A percentile compares a stretch with the other conserved stretches of the same genome.
phyloP scores from a whole-genome alignment of 2,329 filamentous ascomycete genomes.

The Botrytis fragariae region DNA sequence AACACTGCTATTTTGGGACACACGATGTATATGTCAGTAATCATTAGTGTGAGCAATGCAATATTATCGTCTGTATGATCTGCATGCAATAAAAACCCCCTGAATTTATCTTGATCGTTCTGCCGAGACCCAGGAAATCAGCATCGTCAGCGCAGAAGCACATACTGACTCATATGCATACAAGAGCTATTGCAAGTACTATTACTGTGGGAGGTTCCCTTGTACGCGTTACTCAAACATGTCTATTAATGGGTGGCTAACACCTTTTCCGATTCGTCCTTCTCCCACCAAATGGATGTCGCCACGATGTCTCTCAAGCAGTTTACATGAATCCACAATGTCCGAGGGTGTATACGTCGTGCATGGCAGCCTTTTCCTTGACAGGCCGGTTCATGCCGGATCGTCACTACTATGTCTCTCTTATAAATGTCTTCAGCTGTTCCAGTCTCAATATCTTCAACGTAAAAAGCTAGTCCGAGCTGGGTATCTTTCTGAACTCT shows the following conservation, averaged over 20 bases:
- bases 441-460: not conserved
- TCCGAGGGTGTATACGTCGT: not conserved
- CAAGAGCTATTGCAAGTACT: not conserved
- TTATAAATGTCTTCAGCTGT: not conserved
- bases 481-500: not conserved
- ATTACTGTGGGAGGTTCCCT: not conserved
- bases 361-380: no score
- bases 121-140: not conserved
- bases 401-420: not conserved
- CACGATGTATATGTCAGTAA: not conserved
- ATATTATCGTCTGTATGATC: not conserved
- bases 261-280: not conserved
- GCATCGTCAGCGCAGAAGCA: not conserved
- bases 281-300: not conserved
- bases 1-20: not conserved
- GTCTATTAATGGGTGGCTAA: not conserved
- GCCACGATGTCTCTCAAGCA: not conserved
- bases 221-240: not conserved
- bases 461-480: not conserved
- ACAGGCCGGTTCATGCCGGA: not conserved
- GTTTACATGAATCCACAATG: not conserved
- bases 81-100: slow-evolving; percentile 1
- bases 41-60: not conserved
- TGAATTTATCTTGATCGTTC: not conserved
- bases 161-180: not conserved